These are phyloP conservation scores for Yarrowia porcina DNA, from an alignment of 805 yeast genomes.

Conservation along the genomic window DNA sequence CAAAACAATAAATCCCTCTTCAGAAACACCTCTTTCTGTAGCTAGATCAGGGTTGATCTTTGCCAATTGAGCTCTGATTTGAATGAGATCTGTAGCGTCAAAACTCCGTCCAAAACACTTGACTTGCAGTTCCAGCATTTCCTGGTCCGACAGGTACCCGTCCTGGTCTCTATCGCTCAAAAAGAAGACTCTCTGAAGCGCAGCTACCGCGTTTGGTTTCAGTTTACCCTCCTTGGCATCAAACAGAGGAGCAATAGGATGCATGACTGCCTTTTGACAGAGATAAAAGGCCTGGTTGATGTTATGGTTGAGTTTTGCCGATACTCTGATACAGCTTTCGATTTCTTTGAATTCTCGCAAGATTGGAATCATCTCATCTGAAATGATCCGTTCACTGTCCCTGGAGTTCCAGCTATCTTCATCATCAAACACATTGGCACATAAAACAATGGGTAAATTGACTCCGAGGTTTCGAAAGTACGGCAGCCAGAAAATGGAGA, in stretches of 20 bases:
- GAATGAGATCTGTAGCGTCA: constrained; percentile 42
- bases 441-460: constrained; percentile 84
- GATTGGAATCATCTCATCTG: constrained; percentile 82
- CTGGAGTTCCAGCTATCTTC: constrained; percentile 45
- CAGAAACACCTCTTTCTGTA: constrained; percentile 55
- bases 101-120: constrained; percentile 67
- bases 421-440: constrained; percentile 75
- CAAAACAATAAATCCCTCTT: constrained; percentile 70
- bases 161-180: constrained; percentile 89
- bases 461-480: constrained; percentile 89
- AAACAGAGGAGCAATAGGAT: constrained; percentile 88
- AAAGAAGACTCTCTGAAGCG: constrained; percentile 75
- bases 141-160: constrained; percentile 69
- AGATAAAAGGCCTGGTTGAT: constrained; percentile 89
- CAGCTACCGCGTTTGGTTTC: constrained; percentile 72
- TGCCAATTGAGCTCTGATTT: constrained; percentile 41
- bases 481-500: constrained; percentile 92
- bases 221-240: constrained; percentile 85
- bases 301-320: constrained; percentile 79
- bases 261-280: constrained; percentile 89
- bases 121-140: constrained; percentile 64
- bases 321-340: constrained; percentile 84
- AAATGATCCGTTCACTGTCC: constrained; percentile 40
- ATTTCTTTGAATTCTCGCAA: constrained; percentile 90
- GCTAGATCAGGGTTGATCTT: constrained; percentile 38